Base-by-base conservation (phyloP, 2,329 filamentous ascomycete genomes). In the Colletotrichum sp. region DNA sequence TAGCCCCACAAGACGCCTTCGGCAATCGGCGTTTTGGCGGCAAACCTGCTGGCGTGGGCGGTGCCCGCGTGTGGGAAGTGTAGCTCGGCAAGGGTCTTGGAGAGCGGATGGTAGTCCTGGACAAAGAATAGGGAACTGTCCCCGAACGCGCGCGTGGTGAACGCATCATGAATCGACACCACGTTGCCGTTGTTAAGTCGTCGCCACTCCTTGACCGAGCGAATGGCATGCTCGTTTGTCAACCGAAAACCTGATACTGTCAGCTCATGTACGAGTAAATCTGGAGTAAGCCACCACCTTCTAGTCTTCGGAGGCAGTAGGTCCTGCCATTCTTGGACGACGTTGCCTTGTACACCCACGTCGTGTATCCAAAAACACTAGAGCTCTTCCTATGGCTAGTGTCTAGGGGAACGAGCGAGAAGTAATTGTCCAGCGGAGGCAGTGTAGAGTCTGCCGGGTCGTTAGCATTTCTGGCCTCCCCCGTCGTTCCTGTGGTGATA, bases 81-180 rank as follows among this genome's bases (percentile, higher is more conserved):
- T 80, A 94, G 92, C 81, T 98, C 96, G 38, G 94, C 92, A 28
- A 99, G 89, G 0, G 96, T 98, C 84, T 97, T 97, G 4, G 96
- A 95, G 24, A 97, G 89, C 2, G 97, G 96, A 81, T 97, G 95
- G 81, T 98, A 99, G 83, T 98, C 95, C 77, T 95, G 97, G 28
- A 98, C 96, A 80, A 99, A 94, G 65, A 99, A 94, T 70, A 99
- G 90, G 5, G 97, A 98, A 84, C 95, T 98, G 83, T 98, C 97
- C 71, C 95, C 95, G 83, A 99, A 99, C 30, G 94, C 95, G 76
- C 96, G 90, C 15, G 95, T 97, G 1, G 97, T 99, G 81, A 99
- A 99, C 1, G 95, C 95, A 84, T 98, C 96, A 80, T 98, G 93
- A 10, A 98, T 91, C 1, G 93, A 94, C 34, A 98, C 96, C 24